Evolutionary conservation across 2,329 filamentous ascomycete genomes (phyloP).

Genomic region (Pochonia chlamydosporia): DNA sequence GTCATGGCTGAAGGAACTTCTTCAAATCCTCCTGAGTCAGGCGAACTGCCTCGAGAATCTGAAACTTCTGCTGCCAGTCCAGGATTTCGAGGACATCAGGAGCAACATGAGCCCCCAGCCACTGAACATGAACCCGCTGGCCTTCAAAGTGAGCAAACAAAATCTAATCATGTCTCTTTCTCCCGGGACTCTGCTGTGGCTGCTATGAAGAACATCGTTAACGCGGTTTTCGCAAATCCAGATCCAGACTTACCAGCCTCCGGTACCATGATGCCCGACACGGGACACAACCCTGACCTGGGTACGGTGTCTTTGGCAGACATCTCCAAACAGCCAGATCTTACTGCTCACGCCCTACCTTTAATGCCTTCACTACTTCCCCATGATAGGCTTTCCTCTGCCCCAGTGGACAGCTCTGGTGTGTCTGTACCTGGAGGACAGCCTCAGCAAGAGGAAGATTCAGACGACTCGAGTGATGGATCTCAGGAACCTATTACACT

Average conservation of each 20-base stretch:
- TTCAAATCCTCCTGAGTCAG: background rate
- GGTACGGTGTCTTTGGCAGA: slow-evolving; percentile 33
- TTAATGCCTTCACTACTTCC: slow-evolving; percentile 16
- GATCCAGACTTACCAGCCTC: slow-evolving; percentile 13
- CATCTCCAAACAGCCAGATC: slow-evolving; percentile 24
- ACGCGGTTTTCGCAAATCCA: slow-evolving; percentile 14
- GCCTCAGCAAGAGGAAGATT: slow-evolving; percentile 16
- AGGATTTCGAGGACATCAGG: background rate
- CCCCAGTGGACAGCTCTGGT: slow-evolving; percentile 15
- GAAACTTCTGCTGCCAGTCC: background rate
- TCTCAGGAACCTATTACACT: slow-evolving; percentile 5
- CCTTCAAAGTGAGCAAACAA: slow-evolving; percentile 1
- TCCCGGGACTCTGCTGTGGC: slow-evolving; percentile 15
- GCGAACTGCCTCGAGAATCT: background rate
- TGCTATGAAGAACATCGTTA: slow-evolving; percentile 15
- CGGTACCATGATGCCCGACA: slow-evolving; percentile 14
- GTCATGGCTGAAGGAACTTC: background rate
- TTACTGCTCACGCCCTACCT: slow-evolving; percentile 14
- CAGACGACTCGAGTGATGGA: slow-evolving; percentile 14
- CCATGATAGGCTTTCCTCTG: slow-evolving; percentile 13
- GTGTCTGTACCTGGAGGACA: slow-evolving; percentile 21
- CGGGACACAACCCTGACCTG: slow-evolving; percentile 16
- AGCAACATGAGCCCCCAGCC: background rate
- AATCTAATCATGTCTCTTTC: slow-evolving; percentile 1
- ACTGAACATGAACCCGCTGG: background rate